Base-by-base conservation (phyloP, 805 yeast species). In the Cyberlindnera nakhonratchasimensis region DNA sequence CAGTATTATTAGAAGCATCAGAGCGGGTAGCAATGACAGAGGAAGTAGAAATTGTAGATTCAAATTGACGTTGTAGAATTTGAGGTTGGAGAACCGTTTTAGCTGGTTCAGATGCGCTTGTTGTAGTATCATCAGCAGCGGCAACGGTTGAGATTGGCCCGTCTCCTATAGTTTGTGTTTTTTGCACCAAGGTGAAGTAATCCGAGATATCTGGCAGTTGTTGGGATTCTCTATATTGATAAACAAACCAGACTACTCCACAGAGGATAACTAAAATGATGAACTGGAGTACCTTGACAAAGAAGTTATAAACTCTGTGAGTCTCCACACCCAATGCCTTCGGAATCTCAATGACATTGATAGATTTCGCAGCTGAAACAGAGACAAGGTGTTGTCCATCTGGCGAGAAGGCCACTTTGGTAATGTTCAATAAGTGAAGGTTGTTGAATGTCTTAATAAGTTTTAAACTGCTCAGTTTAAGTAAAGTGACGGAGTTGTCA, bases 341-440 rank as follows among this genome's bases (percentile, higher is more conserved):
- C 4, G 93, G 90, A 23, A 87, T 63, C 45, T 71, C 74, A 40
- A 82, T 62, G 9, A 87, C 77, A 50, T 74, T 79, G 23, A 89
- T 73, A 1, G 87, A 70, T 46, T 82, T 81, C 2, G 90, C 86
- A 2, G 87, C 88, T 19, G 93, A 82, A 0, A 80, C 84, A 22
- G 86, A 76, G 3, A 89, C 95, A 37, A 88, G 64, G 44, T 71
- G 72, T 37, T 74, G 66, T 5, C 91, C 89, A 57, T 79, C 72
- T 3, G 84, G 82, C 5, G 88, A 82, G 46, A 87, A 80, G 1
- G 78, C 67, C 5, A 86, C 77, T 36, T 76, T 72, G 0, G 96
- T 86, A 36, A 89, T 80, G 24, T 91, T 84, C 58, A 83, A 80
- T 6, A 71, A 68, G 59, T 89, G 96, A 12, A 79, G 66, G 8